Evolutionary conservation across 306 rosid species (phyloP).

Genomic region (Glycine tomentella): DNA sequence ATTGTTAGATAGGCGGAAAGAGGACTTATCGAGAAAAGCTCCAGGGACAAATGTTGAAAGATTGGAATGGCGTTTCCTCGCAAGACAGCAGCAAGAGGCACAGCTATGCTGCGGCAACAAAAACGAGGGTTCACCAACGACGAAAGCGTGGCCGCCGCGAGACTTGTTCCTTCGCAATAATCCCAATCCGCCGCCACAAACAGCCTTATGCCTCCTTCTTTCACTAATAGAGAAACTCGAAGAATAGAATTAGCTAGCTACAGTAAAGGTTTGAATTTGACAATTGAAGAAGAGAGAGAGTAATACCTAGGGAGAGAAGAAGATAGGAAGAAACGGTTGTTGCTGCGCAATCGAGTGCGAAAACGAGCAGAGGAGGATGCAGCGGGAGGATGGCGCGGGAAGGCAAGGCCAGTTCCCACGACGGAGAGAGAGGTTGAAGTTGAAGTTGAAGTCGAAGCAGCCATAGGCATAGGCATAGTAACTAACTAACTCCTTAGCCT

Average conservation of each 20-base stretch:
- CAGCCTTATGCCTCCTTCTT: constrained; percentile 48
- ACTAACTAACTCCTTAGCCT: too few relatives aligned
- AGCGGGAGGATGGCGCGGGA: constrained; percentile 36
- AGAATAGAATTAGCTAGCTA: constrained; percentile 8
- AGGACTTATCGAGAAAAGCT: constrained; percentile 66
- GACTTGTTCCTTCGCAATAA: constrained; percentile 51
- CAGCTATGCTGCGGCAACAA: constrained; percentile 46
- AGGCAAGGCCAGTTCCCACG: constrained; percentile 43
- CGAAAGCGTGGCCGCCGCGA: constrained; percentile 10
- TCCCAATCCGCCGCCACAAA: constrained; percentile 47
- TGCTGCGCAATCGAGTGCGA: constrained; percentile 18
- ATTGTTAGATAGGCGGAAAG: constrained; percentile 53
- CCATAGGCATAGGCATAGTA: background rate
- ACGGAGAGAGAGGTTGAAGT: constrained; percentile 50
- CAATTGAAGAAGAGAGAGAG: too few relatives aligned
- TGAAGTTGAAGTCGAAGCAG: constrained; percentile 40
- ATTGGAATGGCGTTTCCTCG: constrained; percentile 50
- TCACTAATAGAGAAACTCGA: constrained; percentile 15
- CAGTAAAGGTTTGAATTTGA: constrained; percentile 17
- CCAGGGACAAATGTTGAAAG: constrained; percentile 50
- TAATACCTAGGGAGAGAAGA: constrained; percentile 50
- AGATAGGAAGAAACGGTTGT: constrained; percentile 35
- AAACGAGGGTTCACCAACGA: constrained; percentile 45
- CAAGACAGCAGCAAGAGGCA: constrained; percentile 61
- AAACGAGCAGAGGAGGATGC: constrained; percentile 7